These are phyloP conservation scores for Tripidium arundinaceum DNA, from an alignment of 202 grass and related monocot genomes.

Conservation along the genomic window DNA sequence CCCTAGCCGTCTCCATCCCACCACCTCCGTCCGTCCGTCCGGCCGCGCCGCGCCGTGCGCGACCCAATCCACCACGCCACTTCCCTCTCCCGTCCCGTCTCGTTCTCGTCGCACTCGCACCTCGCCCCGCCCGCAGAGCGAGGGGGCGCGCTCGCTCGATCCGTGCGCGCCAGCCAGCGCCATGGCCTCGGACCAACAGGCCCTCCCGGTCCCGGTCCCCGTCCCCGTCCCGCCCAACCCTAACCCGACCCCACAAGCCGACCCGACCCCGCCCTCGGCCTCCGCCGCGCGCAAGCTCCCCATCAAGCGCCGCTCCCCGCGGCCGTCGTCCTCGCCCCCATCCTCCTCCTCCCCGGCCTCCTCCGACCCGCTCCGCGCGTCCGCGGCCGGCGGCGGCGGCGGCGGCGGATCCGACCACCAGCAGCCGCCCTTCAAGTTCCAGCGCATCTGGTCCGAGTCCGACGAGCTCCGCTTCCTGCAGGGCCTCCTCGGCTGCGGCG, in stretches of 20 bases:
- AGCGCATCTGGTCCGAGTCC: constrained; percentile 88
- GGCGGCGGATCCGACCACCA: constrained; percentile 5
- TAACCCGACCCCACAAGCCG: constrained; percentile 41
- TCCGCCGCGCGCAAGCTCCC: constrained; percentile 61
- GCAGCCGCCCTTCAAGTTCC: constrained; percentile 70
- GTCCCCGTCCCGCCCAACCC: constrained; percentile 49
- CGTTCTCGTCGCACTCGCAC: constrained; percentile 10
- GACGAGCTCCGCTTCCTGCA: constrained; percentile 95
- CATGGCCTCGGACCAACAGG: constrained; percentile 65
- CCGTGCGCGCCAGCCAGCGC: constrained; percentile 32
- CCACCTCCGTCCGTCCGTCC: constrained; percentile 29
- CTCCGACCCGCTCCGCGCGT: constrained; percentile 28
- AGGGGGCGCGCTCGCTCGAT: constrained; percentile 12
- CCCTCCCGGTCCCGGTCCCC: constrained; percentile 38
- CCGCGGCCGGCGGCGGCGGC: not conserved
- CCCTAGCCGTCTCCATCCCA: constrained; percentile 37
- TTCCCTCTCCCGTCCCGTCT: constrained; percentile 4
- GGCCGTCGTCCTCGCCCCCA: constrained; percentile 25
- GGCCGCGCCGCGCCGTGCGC: constrained; percentile 43
- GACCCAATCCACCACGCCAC: constrained; percentile 35
- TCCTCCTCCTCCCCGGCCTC: constrained; percentile 36
- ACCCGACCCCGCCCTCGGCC: constrained; percentile 31
- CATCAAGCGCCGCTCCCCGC: constrained; percentile 65
- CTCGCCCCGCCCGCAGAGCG: not conserved
- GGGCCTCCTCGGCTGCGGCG: constrained; percentile 85